phyloP scores from a whole-genome alignment of 768 basidiomycete genomes.

The Tephrocybe sp. region DNA sequence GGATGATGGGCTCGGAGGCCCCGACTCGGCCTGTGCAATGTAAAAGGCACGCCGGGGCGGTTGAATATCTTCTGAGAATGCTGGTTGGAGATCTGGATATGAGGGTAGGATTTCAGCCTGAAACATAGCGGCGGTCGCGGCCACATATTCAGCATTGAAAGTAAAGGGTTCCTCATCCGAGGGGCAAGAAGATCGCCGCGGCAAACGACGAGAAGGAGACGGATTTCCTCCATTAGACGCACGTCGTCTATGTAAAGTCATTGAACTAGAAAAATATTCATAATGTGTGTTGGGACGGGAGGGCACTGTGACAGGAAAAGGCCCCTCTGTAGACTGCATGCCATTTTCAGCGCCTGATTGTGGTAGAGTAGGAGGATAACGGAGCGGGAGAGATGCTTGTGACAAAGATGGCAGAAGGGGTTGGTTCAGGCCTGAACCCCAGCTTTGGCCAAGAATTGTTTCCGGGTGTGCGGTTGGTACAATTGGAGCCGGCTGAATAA shows the following conservation, averaged over 20 bases:
- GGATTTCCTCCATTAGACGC: background rate
- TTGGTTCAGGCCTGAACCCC: constrained; percentile 10
- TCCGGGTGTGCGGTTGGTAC: constrained; percentile 4
- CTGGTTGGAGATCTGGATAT: constrained; percentile 28
- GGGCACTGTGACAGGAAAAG: background rate
- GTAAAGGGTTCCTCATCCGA: constrained; percentile 36
- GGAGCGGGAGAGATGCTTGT: no score
- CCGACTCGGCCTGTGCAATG: constrained; percentile 15
- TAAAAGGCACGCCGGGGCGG: constrained; percentile 18
- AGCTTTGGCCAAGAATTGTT: constrained; percentile 3
- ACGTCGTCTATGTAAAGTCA: background rate
- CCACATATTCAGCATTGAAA: constrained; percentile 34
- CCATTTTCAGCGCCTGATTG: background rate
- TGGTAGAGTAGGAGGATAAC: constrained; percentile 2
- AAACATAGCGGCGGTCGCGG: constrained; percentile 31
- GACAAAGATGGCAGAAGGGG: constrained; percentile 8
- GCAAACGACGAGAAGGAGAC: constrained; percentile 11
- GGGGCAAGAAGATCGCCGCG: constrained; percentile 16
- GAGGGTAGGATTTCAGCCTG: constrained; percentile 32
- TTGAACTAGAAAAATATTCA: background rate
- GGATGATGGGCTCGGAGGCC: constrained; percentile 17
- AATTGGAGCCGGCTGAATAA: constrained; percentile 6
- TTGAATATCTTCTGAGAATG: constrained; percentile 10
- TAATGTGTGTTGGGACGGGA: background rate
- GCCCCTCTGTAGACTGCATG: background rate